These are phyloP conservation scores for Lentinula novae-zelandiae DNA, from an alignment of 1,284 basidiomycete genomes.

Conservation along the genomic window DNA sequence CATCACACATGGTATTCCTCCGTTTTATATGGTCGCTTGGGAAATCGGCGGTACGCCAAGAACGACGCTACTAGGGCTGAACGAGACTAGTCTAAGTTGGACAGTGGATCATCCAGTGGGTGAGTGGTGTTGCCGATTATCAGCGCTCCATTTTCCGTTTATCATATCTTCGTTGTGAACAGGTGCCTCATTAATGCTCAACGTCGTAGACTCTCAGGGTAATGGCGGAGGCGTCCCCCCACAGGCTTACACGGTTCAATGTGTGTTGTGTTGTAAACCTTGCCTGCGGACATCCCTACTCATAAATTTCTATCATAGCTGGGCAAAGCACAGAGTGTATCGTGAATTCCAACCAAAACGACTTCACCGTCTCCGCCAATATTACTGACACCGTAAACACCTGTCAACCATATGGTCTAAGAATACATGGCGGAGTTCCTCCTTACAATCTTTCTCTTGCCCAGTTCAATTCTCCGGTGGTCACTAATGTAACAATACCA, in stretches of 20 bases:
- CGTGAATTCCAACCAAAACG: constrained; percentile 22
- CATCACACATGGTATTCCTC: constrained; percentile 29
- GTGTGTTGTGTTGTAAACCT: constrained; percentile 19
- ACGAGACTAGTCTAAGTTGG: constrained; percentile 38
- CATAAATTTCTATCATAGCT: constrained; percentile 20
- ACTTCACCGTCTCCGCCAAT: constrained; percentile 40
- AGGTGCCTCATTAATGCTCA: constrained; percentile 41
- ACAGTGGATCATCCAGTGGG: constrained; percentile 39
- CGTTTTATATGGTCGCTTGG: constrained; percentile 49
- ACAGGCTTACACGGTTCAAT: constrained; percentile 29
- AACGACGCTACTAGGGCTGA: constrained; percentile 35
- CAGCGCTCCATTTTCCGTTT: neutral
- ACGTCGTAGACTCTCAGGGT: constrained; percentile 41
- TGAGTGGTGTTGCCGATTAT: constrained; percentile 21
- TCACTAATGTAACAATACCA: constrained; percentile 43
- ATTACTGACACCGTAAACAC: constrained; percentile 35
- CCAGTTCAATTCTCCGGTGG: constrained; percentile 32
- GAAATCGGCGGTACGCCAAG: constrained; percentile 37
- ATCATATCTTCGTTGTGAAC: neutral
- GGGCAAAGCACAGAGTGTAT: constrained; percentile 36
- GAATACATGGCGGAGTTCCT: constrained; percentile 39
- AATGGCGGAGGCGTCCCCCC: constrained; percentile 37
- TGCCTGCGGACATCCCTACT: neutral
- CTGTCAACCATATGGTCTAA: constrained; percentile 45
- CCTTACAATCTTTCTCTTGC: constrained; percentile 46